phyloP scores from a whole-genome alignment of 306 rosid species.

The Rosa persica region DNA sequence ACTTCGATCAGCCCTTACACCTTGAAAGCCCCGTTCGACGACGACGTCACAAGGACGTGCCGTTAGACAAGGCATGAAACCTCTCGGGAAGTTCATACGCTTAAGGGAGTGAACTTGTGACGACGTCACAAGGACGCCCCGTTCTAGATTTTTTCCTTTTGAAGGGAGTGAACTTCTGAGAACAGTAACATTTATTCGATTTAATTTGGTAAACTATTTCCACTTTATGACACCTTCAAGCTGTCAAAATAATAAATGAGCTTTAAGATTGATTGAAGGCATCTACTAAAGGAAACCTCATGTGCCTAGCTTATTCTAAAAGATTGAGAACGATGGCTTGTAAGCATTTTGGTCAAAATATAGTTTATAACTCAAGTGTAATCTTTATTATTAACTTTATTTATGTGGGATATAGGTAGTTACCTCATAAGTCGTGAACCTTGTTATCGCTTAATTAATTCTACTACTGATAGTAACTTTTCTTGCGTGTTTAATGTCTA shows the following conservation, averaged over 20 bases:
- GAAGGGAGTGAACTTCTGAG: too few relatives aligned
- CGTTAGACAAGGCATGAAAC: too few relatives aligned
- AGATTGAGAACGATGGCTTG: background rate
- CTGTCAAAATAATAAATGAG: background rate
- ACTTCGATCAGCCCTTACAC: too few relatives aligned
- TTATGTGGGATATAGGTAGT: slow-evolving; percentile 2
- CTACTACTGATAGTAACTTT: background rate
- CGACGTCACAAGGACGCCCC: too few relatives aligned
- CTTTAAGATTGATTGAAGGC: slow-evolving; percentile 2
- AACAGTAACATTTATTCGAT: too few relatives aligned
- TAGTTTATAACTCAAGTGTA: background rate
- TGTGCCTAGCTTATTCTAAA: background rate
- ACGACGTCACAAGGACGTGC: too few relatives aligned
- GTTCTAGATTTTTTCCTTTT: too few relatives aligned
- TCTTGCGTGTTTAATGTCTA: background rate
- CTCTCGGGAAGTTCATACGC: too few relatives aligned
- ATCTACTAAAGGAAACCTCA: background rate
- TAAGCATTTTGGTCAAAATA: slow-evolving; percentile 1
- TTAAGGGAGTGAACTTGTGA: too few relatives aligned
- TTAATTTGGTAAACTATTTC: background rate
- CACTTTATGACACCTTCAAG: background rate
- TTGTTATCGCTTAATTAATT: background rate
- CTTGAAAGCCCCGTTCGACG: too few relatives aligned
- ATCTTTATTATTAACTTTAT: background rate
- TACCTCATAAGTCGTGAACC: background rate